Evolutionary conservation across 2,329 filamentous ascomycete genomes (phyloP).

Genomic region (Aspergillus sojae): DNA sequence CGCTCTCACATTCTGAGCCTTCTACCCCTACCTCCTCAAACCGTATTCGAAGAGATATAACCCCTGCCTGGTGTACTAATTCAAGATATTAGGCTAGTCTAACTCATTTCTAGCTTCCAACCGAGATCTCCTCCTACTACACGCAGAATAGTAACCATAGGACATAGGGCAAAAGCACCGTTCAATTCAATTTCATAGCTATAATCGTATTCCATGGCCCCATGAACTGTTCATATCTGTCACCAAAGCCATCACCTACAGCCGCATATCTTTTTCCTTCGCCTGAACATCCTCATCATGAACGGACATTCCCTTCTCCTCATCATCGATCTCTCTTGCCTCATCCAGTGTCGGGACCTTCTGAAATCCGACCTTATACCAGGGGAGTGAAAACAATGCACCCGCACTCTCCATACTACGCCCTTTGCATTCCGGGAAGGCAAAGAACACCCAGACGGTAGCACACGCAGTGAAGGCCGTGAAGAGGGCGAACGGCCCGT

Average conservation of each 20-base stretch:
- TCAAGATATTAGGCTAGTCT: no score
- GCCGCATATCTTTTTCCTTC: not conserved
- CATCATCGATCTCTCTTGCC: not conserved
- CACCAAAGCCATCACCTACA: not conserved
- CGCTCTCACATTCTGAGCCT: no score
- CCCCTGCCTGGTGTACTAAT: no score
- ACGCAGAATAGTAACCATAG: no score
- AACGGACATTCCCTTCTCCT: not conserved
- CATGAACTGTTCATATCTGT: no score
- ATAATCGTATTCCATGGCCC: no score
- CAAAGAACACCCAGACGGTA: slow-evolving; percentile 21
- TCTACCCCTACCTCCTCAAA: no score
- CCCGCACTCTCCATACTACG: slow-evolving; percentile 19
- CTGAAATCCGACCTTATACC: slow-evolving; percentile 20
- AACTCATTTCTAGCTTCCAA: rapidly evolving
- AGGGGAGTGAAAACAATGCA: slow-evolving; percentile 17
- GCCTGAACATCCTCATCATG: not conserved
- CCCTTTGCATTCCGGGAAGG: slow-evolving; percentile 23
- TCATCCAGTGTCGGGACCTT: not conserved
- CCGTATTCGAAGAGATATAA: no score
- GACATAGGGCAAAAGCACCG: no score
- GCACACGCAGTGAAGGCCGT: slow-evolving; percentile 17
- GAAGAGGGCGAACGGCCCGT: slow-evolving; percentile 24
- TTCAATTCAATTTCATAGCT: no score
- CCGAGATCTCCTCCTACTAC: no score